Evolutionary conservation across 257 asterid genomes (phyloP).

Genomic region (Solanum chiquidenum): DNA sequence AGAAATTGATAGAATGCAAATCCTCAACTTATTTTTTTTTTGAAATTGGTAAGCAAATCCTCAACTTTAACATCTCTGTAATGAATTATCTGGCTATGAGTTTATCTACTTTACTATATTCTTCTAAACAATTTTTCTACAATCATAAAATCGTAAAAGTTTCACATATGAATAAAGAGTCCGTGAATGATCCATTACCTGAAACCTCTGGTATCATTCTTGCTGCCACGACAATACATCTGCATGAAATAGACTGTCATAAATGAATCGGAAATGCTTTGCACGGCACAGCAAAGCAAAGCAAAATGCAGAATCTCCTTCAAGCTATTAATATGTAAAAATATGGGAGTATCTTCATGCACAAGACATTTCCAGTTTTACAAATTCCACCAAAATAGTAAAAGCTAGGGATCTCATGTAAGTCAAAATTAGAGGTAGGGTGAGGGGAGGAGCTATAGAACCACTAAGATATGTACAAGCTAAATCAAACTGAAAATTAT

Average conservation of each 20-base stretch:
- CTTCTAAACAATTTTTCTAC: not conserved
- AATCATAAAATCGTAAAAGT: too few relatives aligned
- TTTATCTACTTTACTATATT: not conserved
- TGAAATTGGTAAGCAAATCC: too few relatives aligned
- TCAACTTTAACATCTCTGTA: not conserved
- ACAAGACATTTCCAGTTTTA: not conserved
- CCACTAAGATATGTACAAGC: not conserved
- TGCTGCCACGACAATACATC: constrained; percentile 98
- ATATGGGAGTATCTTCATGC: not conserved
- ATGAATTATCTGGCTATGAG: not conserved
- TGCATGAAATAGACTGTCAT: constrained; percentile 9
- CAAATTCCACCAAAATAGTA: not conserved
- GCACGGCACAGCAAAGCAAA: not conserved
- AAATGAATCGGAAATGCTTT: not conserved
- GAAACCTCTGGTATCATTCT: constrained; percentile 79
- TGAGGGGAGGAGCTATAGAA: not conserved
- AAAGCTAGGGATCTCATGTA: not conserved
- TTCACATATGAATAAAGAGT: constrained; percentile 2
- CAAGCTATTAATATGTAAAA: not conserved
- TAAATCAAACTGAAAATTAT: not conserved
- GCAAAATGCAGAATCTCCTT: not conserved
- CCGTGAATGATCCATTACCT: constrained; percentile 36
- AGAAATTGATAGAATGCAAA: not conserved
- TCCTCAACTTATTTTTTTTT: not conserved
- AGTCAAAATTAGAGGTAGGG: not conserved